Conservation (phyloP, 164 flowering plant species). For the Sedum album region DNA sequence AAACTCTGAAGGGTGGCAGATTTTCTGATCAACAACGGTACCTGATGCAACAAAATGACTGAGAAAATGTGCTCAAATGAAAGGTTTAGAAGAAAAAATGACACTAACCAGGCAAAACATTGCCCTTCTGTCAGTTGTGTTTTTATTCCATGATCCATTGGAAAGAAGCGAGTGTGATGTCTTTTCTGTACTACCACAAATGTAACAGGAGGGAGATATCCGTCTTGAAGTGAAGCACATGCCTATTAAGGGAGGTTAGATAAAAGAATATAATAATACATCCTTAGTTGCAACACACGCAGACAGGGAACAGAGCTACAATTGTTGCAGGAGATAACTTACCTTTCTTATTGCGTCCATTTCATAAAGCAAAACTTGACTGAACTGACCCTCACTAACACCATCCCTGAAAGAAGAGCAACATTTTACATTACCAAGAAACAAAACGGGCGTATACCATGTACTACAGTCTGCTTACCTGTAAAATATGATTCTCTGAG, state of each 20-base stretch:
- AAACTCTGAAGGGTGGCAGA: slow-evolving; percentile 82
- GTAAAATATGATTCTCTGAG: slow-evolving; percentile 71
- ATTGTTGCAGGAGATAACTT: neutral
- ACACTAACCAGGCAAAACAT: slow-evolving; percentile 61
- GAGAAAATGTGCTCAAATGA: neutral
- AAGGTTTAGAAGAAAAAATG: neutral
- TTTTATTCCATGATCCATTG: slow-evolving; percentile 24
- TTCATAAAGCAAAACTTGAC: slow-evolving; percentile 50
- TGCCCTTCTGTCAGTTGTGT: slow-evolving; percentile 68
- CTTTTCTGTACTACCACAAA: slow-evolving; percentile 87
- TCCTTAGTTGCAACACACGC: no score
- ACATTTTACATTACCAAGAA: no score
- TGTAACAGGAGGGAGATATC: slow-evolving; percentile 65
- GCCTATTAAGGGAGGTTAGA: no score
- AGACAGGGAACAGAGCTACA: no score
- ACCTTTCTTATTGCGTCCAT: slow-evolving; percentile 57
- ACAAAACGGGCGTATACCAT: neutral
- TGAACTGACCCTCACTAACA: no score
- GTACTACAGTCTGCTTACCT: slow-evolving; percentile 25
- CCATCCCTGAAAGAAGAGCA: slow-evolving; percentile 58
- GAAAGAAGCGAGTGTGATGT: slow-evolving; percentile 77
- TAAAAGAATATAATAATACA: no score
- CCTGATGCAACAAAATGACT: slow-evolving; percentile 27
- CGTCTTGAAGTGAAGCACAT: slow-evolving; percentile 53
- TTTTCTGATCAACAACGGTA: slow-evolving; percentile 74